Evolutionary conservation across 768 basidiomycete genomes (phyloP).

Genomic region (Mycena filopes): DNA sequence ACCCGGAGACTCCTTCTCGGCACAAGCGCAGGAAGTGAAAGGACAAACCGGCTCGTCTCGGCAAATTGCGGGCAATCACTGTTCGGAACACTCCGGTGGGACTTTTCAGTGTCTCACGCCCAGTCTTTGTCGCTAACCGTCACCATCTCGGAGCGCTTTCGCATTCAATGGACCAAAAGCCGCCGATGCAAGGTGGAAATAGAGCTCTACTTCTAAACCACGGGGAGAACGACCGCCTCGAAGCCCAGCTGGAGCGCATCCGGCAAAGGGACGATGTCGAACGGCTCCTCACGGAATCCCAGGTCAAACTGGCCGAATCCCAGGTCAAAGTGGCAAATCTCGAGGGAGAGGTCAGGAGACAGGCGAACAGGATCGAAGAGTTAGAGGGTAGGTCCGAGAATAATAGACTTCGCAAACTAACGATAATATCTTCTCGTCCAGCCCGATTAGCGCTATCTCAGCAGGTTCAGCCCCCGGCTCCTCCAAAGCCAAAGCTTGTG

Average conservation of each 20-base stretch:
- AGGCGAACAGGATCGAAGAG: neutral
- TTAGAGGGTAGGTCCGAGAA: neutral
- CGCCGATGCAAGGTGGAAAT: too few species aligned
- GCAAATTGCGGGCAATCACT: too few species aligned
- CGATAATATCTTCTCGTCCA: neutral
- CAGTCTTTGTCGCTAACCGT: too few species aligned
- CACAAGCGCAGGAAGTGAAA: too few species aligned
- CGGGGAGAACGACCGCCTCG: too few species aligned
- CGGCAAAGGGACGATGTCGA: conserved; percentile 5
- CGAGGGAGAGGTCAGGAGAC: conserved; percentile 3
- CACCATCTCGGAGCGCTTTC: too few species aligned
- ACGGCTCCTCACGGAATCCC: conserved; percentile 3
- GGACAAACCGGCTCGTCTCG: too few species aligned
- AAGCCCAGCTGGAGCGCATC: neutral
- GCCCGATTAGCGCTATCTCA: neutral
- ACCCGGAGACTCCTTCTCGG: too few species aligned
- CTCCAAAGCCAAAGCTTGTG: neutral
- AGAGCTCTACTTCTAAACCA: too few species aligned
- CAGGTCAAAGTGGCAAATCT: conserved; percentile 6
- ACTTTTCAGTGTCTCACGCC: too few species aligned
- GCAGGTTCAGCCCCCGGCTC: neutral
- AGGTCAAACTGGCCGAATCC: neutral
- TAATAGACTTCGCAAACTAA: neutral
- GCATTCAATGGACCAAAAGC: too few species aligned
- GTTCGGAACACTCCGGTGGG: too few species aligned